Conservation (phyloP, 169 alveolate species). For the Babesia ovis region DNA sequence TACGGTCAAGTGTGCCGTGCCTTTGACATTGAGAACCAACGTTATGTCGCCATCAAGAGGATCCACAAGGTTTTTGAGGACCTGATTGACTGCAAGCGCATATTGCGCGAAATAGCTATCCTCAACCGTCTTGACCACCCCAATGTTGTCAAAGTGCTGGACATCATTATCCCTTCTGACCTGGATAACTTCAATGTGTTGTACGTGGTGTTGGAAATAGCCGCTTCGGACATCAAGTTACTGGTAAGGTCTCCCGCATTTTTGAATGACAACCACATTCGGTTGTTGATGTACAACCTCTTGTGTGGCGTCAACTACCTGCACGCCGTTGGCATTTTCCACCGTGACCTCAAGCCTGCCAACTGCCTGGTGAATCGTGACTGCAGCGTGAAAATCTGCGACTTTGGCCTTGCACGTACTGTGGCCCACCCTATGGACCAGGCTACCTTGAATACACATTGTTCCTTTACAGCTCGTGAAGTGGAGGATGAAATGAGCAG, state of each 20-base stretch:
- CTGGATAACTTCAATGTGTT: conserved; percentile 90
- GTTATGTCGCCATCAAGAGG: conserved; percentile 93
- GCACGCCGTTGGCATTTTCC: conserved; percentile 94
- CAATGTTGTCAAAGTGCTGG: conserved; percentile 88
- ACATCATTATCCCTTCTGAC: conserved; percentile 90
- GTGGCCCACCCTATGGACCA: conserved; percentile 19
- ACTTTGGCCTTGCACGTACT: conserved; percentile 96
- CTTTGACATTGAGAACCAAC: conserved; percentile 78
- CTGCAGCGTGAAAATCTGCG: conserved; percentile 97
- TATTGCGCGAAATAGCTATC: conserved; percentile 93
- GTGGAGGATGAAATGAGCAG: conserved; percentile 23
- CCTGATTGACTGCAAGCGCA: conserved; percentile 94
- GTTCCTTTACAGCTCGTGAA: conserved; percentile 39
- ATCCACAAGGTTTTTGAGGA: conserved; percentile 95
- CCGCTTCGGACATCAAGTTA: conserved; percentile 96
- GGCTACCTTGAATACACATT: background rate
- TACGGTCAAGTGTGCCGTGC: conserved; percentile 92
- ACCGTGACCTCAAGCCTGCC: conserved; percentile 98
- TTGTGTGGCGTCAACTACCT: conserved; percentile 93
- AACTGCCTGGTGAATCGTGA: conserved; percentile 95
- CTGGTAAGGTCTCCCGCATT: conserved; percentile 91
- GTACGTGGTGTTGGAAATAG: conserved; percentile 95
- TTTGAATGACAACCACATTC: conserved; percentile 91
- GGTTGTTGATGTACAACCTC: conserved; percentile 89
- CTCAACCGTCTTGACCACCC: conserved; percentile 90